These are phyloP conservation scores for Echium plantagineum DNA, from an alignment of 257 asterid genomes.

Conservation along the genomic window DNA sequence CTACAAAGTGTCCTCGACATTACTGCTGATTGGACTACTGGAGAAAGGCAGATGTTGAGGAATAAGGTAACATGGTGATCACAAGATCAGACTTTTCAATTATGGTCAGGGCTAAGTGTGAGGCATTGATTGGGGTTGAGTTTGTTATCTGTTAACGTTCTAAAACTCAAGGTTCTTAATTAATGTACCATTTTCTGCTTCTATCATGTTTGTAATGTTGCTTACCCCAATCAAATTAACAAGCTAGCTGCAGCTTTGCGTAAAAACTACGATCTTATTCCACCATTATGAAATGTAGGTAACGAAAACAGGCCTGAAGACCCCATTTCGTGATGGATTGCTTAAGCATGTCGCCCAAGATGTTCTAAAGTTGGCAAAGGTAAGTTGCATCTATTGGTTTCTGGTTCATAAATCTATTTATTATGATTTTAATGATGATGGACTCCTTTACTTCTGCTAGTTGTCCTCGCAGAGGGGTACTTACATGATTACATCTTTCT, in stretches of 20 bases:
- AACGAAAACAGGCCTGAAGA: conserved; percentile 65
- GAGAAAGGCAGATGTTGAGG: conserved; percentile 82
- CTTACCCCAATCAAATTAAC: neutral
- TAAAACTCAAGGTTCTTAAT: neutral
- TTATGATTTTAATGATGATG: too few relatives aligned
- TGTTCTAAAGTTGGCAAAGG: conserved; percentile 64
- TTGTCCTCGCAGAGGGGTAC: neutral
- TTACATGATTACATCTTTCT: conserved; percentile 8
- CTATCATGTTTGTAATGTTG: neutral
- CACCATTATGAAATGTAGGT: conserved; percentile 41
- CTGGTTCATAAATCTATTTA: neutral
- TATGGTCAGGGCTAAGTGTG: neutral
- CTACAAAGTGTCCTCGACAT: conserved; percentile 75
- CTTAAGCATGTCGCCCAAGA: conserved; percentile 94
- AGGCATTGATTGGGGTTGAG: neutral
- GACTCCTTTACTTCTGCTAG: neutral
- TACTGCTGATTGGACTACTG: conserved; percentile 81
- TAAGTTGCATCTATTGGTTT: conserved; percentile 7
- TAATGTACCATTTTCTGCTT: neutral
- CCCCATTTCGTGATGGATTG: conserved; percentile 96
- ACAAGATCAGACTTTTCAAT: neutral
- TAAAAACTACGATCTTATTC: neutral
- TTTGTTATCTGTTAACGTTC: neutral
- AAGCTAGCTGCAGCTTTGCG: neutral
- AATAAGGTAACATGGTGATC: conserved; percentile 46